Evolutionary conservation across 768 basidiomycete species (phyloP), one percentile per base, ranked within the genome.

Genomic region (Termitomyces sp.): DNA sequence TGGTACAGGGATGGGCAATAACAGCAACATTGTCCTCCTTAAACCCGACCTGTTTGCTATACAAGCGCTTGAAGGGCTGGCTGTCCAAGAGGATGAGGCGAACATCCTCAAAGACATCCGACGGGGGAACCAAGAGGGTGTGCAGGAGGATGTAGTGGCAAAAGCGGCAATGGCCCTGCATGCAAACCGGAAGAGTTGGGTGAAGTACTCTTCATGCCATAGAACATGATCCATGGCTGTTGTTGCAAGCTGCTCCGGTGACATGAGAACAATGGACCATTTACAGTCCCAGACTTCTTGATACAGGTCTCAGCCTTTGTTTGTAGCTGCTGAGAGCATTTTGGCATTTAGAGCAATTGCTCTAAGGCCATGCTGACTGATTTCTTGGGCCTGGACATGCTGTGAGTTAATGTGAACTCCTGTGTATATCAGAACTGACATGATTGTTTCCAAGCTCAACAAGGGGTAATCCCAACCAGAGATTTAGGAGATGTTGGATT

Each of bases 391-490:
- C 50, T 52, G 32, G 2, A 10, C 4, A 10, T 20, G 40, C 11
- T 27, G 27, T 44, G 31, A 43, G 41, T n/a, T n/a, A n/a, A 22
- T 2, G 16, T 1, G n/a, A 40, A 40, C 16, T 18, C 23, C 18
- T 12, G 9, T n/a, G n/a, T n/a, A n/a, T n/a, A n/a, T n/a, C n/a
- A n/a, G n/a, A n/a, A n/a, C n/a, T n/a, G n/a, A n/a, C n/a, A n/a
- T 2, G 18, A 11, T 48, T 62, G 43, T 63, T 63, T 31, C 63
- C 60, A 1, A 66, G 57, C 43, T 66, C 63, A 40, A 63, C 56
- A 11, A 66, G 39, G n/a, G 62, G 62, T 57, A 1, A 66, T 43
- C 6, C 54, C 62, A 40, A 63, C 57, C 10, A 59, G 58, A 15
- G 33, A 31, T 20, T 41, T 20, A 7, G 55, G 60, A 7, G 51